Evolutionary conservation across 164 flowering plant genomes (phyloP).

Genomic region (Protea cynaroides): DNA sequence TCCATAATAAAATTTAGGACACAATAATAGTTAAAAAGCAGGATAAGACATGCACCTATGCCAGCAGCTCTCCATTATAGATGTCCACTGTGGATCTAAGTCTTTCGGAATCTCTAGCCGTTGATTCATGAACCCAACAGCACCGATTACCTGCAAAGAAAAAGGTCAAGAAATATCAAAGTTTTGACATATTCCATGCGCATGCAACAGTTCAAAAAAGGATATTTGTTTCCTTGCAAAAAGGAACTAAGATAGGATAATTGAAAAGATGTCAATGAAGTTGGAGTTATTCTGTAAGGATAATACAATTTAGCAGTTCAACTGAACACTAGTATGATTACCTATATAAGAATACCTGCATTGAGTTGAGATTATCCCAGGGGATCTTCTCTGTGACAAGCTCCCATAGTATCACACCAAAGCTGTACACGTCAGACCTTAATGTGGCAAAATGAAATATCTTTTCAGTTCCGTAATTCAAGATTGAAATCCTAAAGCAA

Average conservation of each 20-base stretch:
- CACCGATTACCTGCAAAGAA: slow-evolving; percentile 75
- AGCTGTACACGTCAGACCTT: slow-evolving; percentile 14
- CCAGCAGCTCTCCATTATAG: slow-evolving; percentile 93
- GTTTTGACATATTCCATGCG: no score
- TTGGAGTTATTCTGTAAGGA: no score
- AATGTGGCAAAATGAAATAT: no score
- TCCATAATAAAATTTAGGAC: no score
- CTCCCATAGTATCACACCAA: slow-evolving; percentile 16
- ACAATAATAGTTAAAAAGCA: background rate
- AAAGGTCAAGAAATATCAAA: background rate
- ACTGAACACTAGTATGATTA: no score
- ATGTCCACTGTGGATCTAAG: slow-evolving; percentile 72
- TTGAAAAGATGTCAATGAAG: no score
- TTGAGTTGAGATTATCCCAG: slow-evolving; percentile 10
- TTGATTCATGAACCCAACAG: slow-evolving; percentile 95
- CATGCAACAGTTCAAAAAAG: no score
- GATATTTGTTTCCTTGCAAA: no score
- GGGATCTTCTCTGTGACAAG: slow-evolving; percentile 11
- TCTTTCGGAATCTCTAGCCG: slow-evolving; percentile 86
- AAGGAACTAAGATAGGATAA: no score
- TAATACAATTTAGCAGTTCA: no score
- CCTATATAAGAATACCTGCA: slow-evolving; percentile 8
- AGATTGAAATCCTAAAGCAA: no score
- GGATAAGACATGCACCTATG: slow-evolving; percentile 41
- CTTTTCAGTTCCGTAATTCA: no score